A percentile compares a stretch with the other conserved stretches of the same genome.
phyloP scores from a whole-genome alignment of 2,329 filamentous ascomycete genomes.

The Scedosporium minutisporum region DNA sequence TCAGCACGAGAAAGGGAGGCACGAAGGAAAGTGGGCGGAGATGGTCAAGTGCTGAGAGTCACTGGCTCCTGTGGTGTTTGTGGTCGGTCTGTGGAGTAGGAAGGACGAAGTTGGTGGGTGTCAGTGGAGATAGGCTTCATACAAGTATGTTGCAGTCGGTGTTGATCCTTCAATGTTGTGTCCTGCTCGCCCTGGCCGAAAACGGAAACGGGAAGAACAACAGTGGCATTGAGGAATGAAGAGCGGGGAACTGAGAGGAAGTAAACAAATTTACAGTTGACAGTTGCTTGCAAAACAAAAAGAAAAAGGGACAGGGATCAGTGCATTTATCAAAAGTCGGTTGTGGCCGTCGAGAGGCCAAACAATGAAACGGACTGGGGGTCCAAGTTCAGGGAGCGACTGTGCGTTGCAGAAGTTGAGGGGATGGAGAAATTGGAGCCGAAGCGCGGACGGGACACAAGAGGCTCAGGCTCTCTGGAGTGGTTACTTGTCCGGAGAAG shows the following conservation, averaged over 20 bases:
- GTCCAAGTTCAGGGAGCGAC: neutral
- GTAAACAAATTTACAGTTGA: neutral
- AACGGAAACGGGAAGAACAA: neutral
- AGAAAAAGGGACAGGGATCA: neutral
- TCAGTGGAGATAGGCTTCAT: neutral
- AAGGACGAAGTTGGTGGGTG: neutral
- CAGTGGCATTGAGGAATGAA: neutral
- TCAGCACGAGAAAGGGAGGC: neutral
- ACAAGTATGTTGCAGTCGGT: too few species aligned
- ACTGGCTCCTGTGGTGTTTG: neutral
- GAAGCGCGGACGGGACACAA: neutral
- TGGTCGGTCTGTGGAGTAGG: neutral
- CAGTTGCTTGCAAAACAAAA: neutral
- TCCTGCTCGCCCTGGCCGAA: neutral
- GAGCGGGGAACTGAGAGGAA: neutral
- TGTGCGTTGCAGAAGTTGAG: constrained; percentile 1
- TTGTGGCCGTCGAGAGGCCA: neutral
- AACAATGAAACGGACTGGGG: constrained; percentile 1
- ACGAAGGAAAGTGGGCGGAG: neutral
- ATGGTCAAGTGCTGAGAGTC: neutral
- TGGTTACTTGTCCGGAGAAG: too few species aligned
- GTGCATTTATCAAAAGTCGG: neutral
- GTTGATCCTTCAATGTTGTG: neutral
- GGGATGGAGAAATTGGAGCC: neutral
- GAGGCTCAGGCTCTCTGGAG: too few species aligned